Percentiles rank a stretch among this genome's conserved stretches.
Evolutionary conservation across 2,329 filamentous ascomycete genomes (phyloP).

Genomic region (Neonectria sp.): DNA sequence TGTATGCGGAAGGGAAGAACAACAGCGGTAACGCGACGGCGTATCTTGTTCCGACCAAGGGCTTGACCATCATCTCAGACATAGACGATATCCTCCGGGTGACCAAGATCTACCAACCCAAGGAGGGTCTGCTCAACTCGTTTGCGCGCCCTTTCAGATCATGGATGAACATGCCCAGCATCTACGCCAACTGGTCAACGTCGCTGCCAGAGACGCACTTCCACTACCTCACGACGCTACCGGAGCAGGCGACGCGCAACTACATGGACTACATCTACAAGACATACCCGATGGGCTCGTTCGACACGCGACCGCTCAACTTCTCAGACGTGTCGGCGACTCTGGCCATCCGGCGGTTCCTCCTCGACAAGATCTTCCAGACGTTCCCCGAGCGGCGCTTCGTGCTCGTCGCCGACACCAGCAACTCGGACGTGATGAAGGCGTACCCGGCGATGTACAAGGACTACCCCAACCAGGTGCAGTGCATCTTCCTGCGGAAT

Average conservation of each 20-base stretch:
- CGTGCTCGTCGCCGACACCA: conserved; percentile 82
- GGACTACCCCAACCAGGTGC: conserved; percentile 79
- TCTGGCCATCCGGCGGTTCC: conserved; percentile 77
- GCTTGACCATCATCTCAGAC: conserved; percentile 81
- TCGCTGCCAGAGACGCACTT: conserved; percentile 79
- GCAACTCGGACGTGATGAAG: conserved; percentile 83
- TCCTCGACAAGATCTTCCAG: conserved; percentile 80
- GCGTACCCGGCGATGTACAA: conserved; percentile 73
- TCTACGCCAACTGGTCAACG: conserved; percentile 83
- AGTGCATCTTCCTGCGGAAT: conserved; percentile 85
- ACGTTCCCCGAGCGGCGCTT: conserved; percentile 84
- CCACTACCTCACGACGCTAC: conserved; percentile 86
- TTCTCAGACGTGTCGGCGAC: conserved; percentile 83
- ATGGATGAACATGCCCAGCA: conserved; percentile 86
- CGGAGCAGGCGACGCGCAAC: conserved; percentile 82
- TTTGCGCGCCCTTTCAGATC: conserved; percentile 79
- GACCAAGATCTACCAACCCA: conserved; percentile 84
- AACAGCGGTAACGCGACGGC: conserved; percentile 80
- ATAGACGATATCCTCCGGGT: conserved; percentile 87
- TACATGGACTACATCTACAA: conserved; percentile 88
- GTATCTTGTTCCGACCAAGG: conserved; percentile 79
- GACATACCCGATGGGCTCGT: conserved; percentile 82
- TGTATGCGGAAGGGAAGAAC: conserved; percentile 75
- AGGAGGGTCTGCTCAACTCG: conserved; percentile 81
- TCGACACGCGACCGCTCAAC: conserved; percentile 84